A percentile compares a stretch with the other conserved stretches of the same genome.
Conservation (phyloP, 441 rosid species). For the Mallotus japonicus region DNA sequence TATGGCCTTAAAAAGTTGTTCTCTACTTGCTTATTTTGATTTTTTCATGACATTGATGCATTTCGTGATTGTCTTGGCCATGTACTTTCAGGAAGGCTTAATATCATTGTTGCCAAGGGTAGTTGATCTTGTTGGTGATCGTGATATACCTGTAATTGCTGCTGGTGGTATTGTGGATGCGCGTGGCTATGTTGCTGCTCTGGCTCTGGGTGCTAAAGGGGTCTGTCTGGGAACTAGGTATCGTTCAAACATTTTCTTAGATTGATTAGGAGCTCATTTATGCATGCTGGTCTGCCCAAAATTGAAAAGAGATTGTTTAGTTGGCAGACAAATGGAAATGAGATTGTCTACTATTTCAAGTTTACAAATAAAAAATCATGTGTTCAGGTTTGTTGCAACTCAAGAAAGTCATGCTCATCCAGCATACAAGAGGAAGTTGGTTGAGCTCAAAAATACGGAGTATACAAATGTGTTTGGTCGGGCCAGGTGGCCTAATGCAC, state of each 20-base stretch:
- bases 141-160: constrained; percentile 67
- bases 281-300: neutral
- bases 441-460: constrained; percentile 60
- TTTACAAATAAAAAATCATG: neutral
- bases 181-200: constrained; percentile 83
- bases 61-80: constrained; percentile 7
- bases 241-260: constrained; percentile 3
- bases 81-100: constrained; percentile 51
- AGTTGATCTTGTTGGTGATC: constrained; percentile 61
- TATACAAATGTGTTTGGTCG: constrained; percentile 75
- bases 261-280: neutral
- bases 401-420: constrained; percentile 86
- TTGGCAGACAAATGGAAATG: too few species aligned
- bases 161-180: constrained; percentile 80
- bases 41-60: neutral
- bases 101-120: constrained; percentile 73
- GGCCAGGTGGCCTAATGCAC: constrained; percentile 85
- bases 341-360: neutral
- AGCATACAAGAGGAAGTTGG: constrained; percentile 62
- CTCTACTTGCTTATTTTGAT: neutral
- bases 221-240: constrained; percentile 87
- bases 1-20: neutral
- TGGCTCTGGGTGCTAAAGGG: constrained; percentile 88
- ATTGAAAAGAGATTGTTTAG: too few species aligned
- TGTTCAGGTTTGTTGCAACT: constrained; percentile 71